Evolutionary conservation across 257 asterid genomes (phyloP).

Genomic region (Solanum boliviense): DNA sequence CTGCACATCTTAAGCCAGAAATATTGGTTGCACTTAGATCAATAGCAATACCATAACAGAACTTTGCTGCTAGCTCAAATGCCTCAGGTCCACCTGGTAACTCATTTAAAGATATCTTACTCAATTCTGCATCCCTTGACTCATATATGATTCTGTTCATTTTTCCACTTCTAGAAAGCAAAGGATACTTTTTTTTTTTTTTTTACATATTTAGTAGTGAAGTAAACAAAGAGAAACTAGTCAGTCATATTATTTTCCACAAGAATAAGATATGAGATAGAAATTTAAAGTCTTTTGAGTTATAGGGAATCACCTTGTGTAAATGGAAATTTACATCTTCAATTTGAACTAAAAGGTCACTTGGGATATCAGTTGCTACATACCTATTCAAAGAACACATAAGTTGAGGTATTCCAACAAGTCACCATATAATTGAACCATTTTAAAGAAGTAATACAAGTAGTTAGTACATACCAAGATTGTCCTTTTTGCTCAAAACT

Average conservation of each 20-base stretch:
- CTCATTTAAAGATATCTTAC: conserved; percentile 45
- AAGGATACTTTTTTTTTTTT: conserved; percentile 45
- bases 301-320: conserved; percentile 56
- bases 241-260: not conserved
- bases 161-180: conserved; percentile 84
- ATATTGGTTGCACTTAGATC: conserved; percentile 73
- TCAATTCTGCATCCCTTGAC: conserved; percentile 40
- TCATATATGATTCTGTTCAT: conserved; percentile 72
- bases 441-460: not conserved
- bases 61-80: conserved; percentile 82
- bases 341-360: conserved; percentile 78
- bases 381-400: conserved; percentile 29
- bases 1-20: conserved; percentile 89
- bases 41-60: conserved; percentile 89
- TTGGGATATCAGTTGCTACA: conserved; percentile 85
- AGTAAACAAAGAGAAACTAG: not conserved
- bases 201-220: not conserved
- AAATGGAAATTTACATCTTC: conserved; percentile 73
- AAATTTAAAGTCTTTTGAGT: not conserved
- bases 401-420: not conserved
- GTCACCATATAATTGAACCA: not conserved
- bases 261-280: not conserved
- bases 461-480: conserved; percentile 47
- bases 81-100: conserved; percentile 90
- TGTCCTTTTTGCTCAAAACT: conserved; percentile 86